A percentile compares a stretch with the other conserved stretches of the same genome.
Evolutionary conservation across 1,284 basidiomycete species (phyloP).

Genomic region (Heterobasidion annosum): DNA sequence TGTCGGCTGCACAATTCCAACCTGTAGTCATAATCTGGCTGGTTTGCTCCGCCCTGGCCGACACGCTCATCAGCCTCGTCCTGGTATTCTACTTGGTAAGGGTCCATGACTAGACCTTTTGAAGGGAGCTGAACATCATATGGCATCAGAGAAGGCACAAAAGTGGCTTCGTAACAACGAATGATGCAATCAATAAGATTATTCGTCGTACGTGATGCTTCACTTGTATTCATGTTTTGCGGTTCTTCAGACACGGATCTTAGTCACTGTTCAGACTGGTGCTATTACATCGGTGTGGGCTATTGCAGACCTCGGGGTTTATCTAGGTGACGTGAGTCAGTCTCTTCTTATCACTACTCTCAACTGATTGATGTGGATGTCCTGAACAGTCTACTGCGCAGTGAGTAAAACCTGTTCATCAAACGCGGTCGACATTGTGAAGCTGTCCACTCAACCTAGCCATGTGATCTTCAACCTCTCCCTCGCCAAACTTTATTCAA

Average conservation of each 20-base stretch:
- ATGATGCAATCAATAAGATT: neutral
- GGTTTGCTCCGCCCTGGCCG: neutral
- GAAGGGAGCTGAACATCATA: too few species aligned
- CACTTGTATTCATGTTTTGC: too few species aligned
- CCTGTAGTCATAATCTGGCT: neutral
- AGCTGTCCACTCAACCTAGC: neutral
- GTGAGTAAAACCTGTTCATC: neutral
- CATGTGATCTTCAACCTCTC: neutral
- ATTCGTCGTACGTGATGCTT: neutral
- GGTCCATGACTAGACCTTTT: too few species aligned
- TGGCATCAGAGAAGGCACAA: neutral
- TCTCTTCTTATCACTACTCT: neutral
- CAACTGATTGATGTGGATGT: neutral
- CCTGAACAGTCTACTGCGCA: neutral
- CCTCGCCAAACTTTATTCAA: neutral
- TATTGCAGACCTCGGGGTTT: conserved; percentile 15
- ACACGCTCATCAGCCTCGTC: neutral
- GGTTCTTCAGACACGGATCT: neutral
- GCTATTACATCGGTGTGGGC: conserved; percentile 9
- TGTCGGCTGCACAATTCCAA: neutral
- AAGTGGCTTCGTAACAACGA: neutral
- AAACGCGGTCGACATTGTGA: neutral
- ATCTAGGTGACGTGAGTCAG: conserved; percentile 10
- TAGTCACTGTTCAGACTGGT: neutral
- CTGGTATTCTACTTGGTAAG: neutral